Conservation (phyloP, 202 grass and related monocot genomes). For the Elaeis oleifera region DNA sequence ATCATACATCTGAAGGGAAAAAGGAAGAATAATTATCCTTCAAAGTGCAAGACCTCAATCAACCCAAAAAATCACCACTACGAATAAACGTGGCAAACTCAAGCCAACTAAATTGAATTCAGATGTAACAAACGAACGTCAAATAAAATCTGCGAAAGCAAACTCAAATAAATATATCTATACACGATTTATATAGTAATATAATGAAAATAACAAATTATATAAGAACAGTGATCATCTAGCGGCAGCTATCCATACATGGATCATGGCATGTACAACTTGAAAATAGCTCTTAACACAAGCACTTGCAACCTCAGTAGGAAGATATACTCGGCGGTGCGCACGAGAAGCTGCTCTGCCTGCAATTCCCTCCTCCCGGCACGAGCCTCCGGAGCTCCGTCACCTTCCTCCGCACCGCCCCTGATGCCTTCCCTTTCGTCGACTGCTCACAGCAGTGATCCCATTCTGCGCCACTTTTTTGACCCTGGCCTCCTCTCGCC, state of each 20-base stretch:
- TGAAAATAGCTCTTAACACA: background rate
- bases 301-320: constrained; percentile 12
- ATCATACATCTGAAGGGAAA: no score
- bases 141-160: background rate
- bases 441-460: no score
- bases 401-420: background rate
- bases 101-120: no score
- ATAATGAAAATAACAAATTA: background rate
- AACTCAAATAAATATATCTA: background rate
- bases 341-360: constrained; percentile 3
- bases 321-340: constrained; percentile 13
- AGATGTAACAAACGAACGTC: no score
- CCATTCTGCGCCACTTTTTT: no score
- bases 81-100: no score
- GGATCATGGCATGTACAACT: constrained; percentile 10
- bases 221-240: no score
- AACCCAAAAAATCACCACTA: no score
- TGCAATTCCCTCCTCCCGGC: constrained; percentile 4
- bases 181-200: background rate
- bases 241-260: background rate
- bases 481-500: background rate
- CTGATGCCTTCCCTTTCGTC: no score
- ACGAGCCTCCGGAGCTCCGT: constrained; percentile 16
- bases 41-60: no score
- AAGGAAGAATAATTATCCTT: no score